phyloP scores from a whole-genome alignment of 495 filamentous ascomycete genomes.

The Hypoxylon intermedium region DNA sequence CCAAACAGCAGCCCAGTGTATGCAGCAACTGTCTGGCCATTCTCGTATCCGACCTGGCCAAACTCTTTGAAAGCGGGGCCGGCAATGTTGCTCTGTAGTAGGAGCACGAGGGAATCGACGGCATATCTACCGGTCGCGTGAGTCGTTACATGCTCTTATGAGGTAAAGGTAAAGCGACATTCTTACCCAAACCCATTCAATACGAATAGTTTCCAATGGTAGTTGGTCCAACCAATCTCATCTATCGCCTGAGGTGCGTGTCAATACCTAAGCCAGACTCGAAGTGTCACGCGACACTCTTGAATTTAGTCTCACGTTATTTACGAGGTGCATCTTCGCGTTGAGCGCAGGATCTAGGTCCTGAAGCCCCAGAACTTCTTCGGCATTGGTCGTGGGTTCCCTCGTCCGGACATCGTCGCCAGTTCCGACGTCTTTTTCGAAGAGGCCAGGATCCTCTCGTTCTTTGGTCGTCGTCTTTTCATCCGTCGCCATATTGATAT shows the following conservation, averaged over 20 bases:
- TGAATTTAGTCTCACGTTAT: slow-evolving; percentile 61
- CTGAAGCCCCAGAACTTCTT: slow-evolving; percentile 59
- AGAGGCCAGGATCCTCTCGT: slow-evolving; percentile 11
- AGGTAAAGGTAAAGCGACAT: not conserved
- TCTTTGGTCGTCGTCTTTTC: slow-evolving; percentile 9
- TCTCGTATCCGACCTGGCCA: slow-evolving; percentile 55
- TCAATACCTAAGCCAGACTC: slow-evolving; percentile 16
- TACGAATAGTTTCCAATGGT: slow-evolving; percentile 73
- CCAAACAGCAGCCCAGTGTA: slow-evolving; percentile 76
- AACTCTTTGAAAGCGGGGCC: slow-evolving; percentile 65
- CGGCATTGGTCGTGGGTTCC: slow-evolving; percentile 38
- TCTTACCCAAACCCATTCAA: slow-evolving; percentile 70
- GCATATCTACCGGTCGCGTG: slow-evolving; percentile 58
- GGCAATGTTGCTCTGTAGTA: slow-evolving; percentile 72
- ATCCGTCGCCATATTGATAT: slow-evolving; percentile 15
- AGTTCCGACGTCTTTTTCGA: slow-evolving; percentile 29
- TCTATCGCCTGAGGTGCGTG: slow-evolving; percentile 64
- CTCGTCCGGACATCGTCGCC: slow-evolving; percentile 12
- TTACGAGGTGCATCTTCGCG: slow-evolving; percentile 73
- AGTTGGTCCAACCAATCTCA: slow-evolving; percentile 72
- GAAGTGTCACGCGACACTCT: not conserved
- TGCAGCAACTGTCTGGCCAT: slow-evolving; percentile 66
- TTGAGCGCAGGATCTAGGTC: slow-evolving; percentile 68
- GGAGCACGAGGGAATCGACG: slow-evolving; percentile 71
- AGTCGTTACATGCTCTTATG: not conserved